phyloP scores from a whole-genome alignment of 139 green algal genomes.

The Asterochloris erici region DNA sequence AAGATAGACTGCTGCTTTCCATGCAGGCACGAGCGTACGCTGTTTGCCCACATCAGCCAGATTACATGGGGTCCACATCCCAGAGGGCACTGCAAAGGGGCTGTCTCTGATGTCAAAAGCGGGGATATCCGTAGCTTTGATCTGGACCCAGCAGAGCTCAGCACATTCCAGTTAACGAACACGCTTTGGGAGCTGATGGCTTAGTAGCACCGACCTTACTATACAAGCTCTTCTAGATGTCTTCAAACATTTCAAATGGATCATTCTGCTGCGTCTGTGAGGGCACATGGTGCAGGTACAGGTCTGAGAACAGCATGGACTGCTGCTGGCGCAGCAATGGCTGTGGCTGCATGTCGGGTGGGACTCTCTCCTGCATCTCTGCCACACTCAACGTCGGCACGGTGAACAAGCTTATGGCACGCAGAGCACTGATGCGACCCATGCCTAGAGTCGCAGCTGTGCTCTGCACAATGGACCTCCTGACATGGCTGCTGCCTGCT shows the following conservation, averaged over 20 bases:
- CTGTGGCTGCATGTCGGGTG: not conserved
- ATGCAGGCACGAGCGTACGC: conserved; percentile 51
- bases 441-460: not conserved
- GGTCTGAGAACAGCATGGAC: not conserved
- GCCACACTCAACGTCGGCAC: no score
- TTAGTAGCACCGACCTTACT: not conserved
- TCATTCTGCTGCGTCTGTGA: not conserved
- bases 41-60: conserved; percentile 64
- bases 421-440: no score
- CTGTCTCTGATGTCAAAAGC: conserved; percentile 23
- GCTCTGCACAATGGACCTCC: conserved; percentile 29
- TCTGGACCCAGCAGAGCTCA: not conserved
- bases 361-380: no score
- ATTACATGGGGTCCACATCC: conserved; percentile 49
- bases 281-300: not conserved
- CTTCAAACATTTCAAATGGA: not conserved
- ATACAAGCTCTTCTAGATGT: not conserved
- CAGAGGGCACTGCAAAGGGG: conserved; percentile 35
- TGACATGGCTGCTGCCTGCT: no score
- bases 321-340: not conserved
- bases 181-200: conserved; percentile 1
- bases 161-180: not conserved
- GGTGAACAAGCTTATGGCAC: no score
- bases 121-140: conserved; percentile 11
- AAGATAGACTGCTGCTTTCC: not conserved